phyloP scores from a whole-genome alignment of 192 early-diverging fungal genomes.

The Geranomyces variabilis region DNA sequence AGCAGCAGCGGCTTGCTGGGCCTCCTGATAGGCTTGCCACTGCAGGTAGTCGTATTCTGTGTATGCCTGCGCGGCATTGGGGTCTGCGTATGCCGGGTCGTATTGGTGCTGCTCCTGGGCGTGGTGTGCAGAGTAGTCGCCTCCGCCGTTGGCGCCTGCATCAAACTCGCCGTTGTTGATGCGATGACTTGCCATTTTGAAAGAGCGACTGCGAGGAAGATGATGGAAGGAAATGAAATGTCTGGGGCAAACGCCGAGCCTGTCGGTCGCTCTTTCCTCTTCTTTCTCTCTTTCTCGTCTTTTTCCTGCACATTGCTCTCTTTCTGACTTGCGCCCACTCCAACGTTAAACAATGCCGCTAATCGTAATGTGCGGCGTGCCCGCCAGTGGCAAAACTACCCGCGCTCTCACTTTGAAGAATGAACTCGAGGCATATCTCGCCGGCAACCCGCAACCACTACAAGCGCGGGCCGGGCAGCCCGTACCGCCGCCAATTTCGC shows the following conservation, averaged over 20 bases:
- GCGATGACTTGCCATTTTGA: too few relatives aligned
- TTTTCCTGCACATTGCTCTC: background rate
- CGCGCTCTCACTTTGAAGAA: slow-evolving; percentile 74
- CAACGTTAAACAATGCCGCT: slow-evolving; percentile 96
- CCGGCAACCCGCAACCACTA: slow-evolving; percentile 3
- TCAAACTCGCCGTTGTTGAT: too few relatives aligned
- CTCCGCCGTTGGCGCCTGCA: too few relatives aligned
- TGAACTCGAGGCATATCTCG: slow-evolving; percentile 50
- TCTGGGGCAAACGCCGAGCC: background rate
- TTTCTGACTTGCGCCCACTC: too few relatives aligned
- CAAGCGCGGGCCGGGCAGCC: background rate
- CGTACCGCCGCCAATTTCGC: background rate
- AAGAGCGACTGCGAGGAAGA: background rate
- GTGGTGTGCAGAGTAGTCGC: too few relatives aligned
- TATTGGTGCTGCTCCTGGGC: too few relatives aligned
- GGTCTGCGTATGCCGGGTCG: too few relatives aligned
- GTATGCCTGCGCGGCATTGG: too few relatives aligned
- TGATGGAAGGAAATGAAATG: background rate
- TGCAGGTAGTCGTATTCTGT: too few relatives aligned
- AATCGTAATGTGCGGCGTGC: slow-evolving; percentile 84
- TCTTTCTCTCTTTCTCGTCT: background rate
- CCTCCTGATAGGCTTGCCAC: too few relatives aligned
- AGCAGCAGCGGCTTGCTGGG: too few relatives aligned
- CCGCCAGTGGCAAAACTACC: slow-evolving; percentile 88
- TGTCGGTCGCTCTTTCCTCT: background rate